These are phyloP conservation scores for Aspergillus costaricaensis DNA, from an alignment of 2,329 filamentous ascomycete genomes.

Conservation along the genomic window DNA sequence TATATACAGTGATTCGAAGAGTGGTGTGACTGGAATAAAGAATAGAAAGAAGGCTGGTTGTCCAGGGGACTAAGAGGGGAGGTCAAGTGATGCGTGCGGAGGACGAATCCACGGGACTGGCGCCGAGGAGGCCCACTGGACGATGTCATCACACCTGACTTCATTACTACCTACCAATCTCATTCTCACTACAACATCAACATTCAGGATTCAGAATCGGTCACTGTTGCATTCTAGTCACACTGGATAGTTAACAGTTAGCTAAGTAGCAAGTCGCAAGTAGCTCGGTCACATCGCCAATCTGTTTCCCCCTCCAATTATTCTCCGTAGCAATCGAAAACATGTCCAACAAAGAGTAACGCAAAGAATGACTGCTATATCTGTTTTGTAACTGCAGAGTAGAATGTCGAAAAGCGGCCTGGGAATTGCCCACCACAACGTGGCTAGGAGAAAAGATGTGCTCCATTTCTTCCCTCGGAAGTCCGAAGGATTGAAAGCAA, in stretches of 20 bases:
- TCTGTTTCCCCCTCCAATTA: neutral
- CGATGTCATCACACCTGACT: constrained; percentile 4
- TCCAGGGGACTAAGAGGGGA: constrained; percentile 14
- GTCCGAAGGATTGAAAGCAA: constrained; percentile 13
- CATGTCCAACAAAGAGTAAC: constrained; percentile 10
- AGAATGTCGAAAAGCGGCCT: constrained; percentile 5
- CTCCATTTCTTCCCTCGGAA: neutral
- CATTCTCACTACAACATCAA: neutral
- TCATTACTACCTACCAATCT: neutral
- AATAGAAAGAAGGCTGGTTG: constrained; percentile 7
- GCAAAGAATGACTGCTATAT: constrained; percentile 9
- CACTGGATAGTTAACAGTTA: neutral
- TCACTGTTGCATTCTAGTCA: too few relatives aligned
- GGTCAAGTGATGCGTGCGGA: constrained; percentile 22
- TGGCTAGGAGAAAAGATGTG: neutral
- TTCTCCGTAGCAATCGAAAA: constrained; percentile 3
- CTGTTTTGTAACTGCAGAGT: constrained; percentile 10
- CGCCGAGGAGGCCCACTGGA: neutral
- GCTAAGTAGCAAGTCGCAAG: neutral
- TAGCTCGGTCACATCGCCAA: neutral
- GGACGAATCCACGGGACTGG: constrained; percentile 19
- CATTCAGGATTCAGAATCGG: too few relatives aligned
- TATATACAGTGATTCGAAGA: neutral
- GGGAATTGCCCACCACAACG: neutral
- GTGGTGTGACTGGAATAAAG: neutral